These are phyloP conservation scores for Cryoendolithus antarcticus DNA, from an alignment of 2,329 filamentous ascomycete species.

Conservation along the genomic window DNA sequence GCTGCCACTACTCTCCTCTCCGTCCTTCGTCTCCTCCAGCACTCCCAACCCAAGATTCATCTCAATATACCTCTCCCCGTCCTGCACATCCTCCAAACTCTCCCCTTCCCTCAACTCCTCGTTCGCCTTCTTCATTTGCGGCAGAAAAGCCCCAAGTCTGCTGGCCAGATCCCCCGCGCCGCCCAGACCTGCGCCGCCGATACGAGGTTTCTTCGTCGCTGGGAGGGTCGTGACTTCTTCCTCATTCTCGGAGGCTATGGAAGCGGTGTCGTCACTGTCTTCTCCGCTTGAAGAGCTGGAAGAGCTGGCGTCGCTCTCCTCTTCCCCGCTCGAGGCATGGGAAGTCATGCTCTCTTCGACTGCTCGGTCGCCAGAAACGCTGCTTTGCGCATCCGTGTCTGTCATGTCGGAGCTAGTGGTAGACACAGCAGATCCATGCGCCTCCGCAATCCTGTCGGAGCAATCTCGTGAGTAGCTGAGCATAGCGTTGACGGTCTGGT, in stretches of 20 bases:
- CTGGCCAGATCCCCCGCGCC: constrained; percentile 9
- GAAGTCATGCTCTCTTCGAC: too few species aligned
- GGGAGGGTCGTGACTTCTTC: constrained; percentile 3
- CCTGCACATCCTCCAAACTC: constrained; percentile 22
- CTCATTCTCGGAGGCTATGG: neutral
- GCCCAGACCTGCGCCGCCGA: neutral
- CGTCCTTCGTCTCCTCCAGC: constrained; percentile 17
- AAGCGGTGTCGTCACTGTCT: neutral
- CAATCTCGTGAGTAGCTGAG: too few species aligned
- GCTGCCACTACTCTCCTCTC: constrained; percentile 5
- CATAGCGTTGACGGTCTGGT: too few species aligned
- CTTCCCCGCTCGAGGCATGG: too few species aligned
- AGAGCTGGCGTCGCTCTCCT: too few species aligned
- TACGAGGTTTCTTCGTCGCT: constrained; percentile 1
- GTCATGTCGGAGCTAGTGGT: too few species aligned
- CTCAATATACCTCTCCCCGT: constrained; percentile 23
- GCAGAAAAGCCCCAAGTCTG: constrained; percentile 19
- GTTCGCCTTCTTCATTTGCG: constrained; percentile 21
- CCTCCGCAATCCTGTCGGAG: too few species aligned
- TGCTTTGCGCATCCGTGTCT: too few species aligned
- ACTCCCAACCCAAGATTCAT: constrained; percentile 25
- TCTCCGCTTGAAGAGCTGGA: too few species aligned
- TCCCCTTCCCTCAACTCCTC: constrained; percentile 13
- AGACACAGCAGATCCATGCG: too few species aligned
- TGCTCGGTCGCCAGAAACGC: too few species aligned